These are phyloP conservation scores for Melanogaster broomeanus DNA, from an alignment of 768 basidiomycete species.

Conservation along the genomic window DNA sequence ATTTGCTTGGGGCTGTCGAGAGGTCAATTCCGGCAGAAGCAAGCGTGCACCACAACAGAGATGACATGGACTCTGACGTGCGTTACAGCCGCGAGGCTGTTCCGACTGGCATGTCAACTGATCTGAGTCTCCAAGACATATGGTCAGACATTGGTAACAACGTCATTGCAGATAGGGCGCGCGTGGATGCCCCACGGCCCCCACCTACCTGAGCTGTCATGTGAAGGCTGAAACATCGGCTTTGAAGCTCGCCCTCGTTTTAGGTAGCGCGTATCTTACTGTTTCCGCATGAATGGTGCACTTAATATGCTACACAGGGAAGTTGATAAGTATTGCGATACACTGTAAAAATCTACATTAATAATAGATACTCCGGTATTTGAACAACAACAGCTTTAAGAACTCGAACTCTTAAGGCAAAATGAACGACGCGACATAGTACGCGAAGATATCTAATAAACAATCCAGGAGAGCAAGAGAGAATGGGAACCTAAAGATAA, in stretches of 20 bases:
- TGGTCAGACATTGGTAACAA: background rate
- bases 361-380: conserved; percentile 18
- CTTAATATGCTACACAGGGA: conserved; percentile 8
- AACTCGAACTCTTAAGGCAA: conserved; percentile 13
- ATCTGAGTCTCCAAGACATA: background rate
- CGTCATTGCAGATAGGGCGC: background rate
- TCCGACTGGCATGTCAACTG: conserved; percentile 1
- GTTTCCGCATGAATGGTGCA: background rate
- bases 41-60: conserved; percentile 1
- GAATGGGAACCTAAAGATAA: background rate
- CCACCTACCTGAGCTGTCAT: background rate
- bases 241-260: no score
- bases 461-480: conserved; percentile 17
- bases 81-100: background rate
- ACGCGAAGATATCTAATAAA: conserved; percentile 17
- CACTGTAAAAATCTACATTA: conserved; percentile 31
- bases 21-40: background rate
- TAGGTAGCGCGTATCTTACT: background rate
- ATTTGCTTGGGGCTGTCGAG: background rate
- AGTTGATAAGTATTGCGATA: conserved; percentile 20
- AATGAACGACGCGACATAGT: conserved; percentile 12
- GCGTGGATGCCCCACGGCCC: no score
- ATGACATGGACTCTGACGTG: background rate
- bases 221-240: no score
- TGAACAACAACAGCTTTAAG: conserved; percentile 7